Evolutionary conservation across 441 rosid species (phyloP).

Genomic region (Francoa sonchifolia): DNA sequence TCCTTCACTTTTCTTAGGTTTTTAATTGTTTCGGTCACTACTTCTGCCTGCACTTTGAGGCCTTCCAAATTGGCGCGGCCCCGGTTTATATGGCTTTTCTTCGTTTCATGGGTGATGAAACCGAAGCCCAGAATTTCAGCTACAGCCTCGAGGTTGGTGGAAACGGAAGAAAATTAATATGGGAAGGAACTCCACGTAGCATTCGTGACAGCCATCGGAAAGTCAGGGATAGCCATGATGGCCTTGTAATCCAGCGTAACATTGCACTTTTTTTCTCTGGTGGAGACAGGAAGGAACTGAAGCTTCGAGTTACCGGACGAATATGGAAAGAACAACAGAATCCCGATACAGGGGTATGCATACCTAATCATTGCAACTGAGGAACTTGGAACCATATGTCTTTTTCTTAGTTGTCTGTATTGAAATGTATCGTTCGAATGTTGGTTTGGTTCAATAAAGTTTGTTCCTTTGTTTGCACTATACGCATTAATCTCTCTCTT

Average conservation of each 20-base stretch:
- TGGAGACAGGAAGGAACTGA: neutral
- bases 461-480: no score
- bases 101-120: conserved; percentile 3
- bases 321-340: neutral
- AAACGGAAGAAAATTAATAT: neutral
- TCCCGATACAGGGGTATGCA: neutral
- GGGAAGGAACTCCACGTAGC: conserved; percentile 3
- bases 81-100: conserved; percentile 1
- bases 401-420: neutral
- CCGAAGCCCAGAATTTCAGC: neutral
- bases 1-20: neutral
- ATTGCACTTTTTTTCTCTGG: conserved; percentile 1
- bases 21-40: neutral
- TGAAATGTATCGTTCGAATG: no score
- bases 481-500: no score
- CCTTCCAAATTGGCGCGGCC: neutral
- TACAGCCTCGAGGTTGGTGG: conserved; percentile 4
- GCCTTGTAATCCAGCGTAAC: neutral
- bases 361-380: neutral
- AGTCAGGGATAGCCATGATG: neutral
- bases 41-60: conserved; percentile 3
- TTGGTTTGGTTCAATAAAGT: neutral
- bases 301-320: neutral
- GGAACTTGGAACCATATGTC: neutral
- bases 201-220: neutral